Base-by-base conservation (phyloP, 805 yeast species). In the Brettanomyces anomalus region DNA sequence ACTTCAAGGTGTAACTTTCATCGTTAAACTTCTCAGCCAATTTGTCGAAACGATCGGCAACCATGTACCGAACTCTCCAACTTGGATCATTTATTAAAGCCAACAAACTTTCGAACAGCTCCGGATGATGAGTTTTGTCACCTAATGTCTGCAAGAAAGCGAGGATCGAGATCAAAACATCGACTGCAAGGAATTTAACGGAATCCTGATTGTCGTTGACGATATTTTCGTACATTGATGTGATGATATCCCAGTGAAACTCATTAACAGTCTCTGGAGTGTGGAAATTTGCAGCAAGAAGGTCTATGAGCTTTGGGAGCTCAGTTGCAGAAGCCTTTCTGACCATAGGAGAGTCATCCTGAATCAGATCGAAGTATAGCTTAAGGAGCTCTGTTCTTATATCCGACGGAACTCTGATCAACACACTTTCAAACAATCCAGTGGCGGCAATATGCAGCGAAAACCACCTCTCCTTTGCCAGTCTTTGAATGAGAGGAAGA, bases 11-110 rank as follows among this genome's bases (percentile, higher is more conserved):
- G 26, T 70, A 65, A 33, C 73, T 76, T 40, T 76, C 71, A 47
- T 72, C 69, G 51, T 71, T 69, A 56, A 89, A 80, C 50, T 77
- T 79, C 15, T 65, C 53, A 2, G 94, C 86, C 46, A 93, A 74
- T 48, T 71, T 68, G 52, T 81, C 85, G 57, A 88, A 89, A 54
- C 88, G 75, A 60, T 90, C 97, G n/a, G 97, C 96, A 30, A 95
- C 95, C 81, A 93, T 88, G 65, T 90, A 93, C 57, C 98, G 81
- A 44, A 93, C 97, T 64, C 98, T 80, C 99, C 99, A 93, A 57
- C 95, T 83, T 64, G 85, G 87, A 66, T 93, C 98, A 49, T 72
- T 76, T 45, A 86, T 81, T 51, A 93, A 71, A 49, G 77, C 77
- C 49, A 82, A 71, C 3, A 95, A 73, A 49, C 81, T 75, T 41